These are phyloP conservation scores for Lachnellula hyalina DNA, from an alignment of 2,329 filamentous ascomycete species.

Conservation along the genomic window DNA sequence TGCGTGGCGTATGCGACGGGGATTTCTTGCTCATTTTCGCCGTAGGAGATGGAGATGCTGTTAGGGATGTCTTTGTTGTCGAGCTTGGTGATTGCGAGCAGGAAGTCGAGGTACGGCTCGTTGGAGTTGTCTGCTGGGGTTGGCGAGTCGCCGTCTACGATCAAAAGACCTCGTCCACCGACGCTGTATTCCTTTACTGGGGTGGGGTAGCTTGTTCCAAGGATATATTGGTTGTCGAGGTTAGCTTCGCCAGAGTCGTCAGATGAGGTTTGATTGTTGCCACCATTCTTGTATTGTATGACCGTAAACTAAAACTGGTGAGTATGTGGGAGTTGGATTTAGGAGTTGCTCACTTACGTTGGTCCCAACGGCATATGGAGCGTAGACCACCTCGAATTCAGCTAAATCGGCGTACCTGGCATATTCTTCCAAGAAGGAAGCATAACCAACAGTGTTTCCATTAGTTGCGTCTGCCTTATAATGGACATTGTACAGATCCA, in stretches of 20 bases:
- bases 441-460: constrained; percentile 16
- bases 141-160: constrained; percentile 39
- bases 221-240: constrained; percentile 48
- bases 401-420: constrained; percentile 34
- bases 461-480: constrained; percentile 13
- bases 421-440: constrained; percentile 16
- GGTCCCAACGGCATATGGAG: constrained; percentile 38
- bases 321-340: background rate
- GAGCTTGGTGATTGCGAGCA: constrained; percentile 46
- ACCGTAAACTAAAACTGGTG: constrained; percentile 31
- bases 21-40: constrained; percentile 53
- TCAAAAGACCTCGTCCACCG: constrained; percentile 47
- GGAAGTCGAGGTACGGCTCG: constrained; percentile 58
- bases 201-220: constrained; percentile 47
- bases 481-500: constrained; percentile 28
- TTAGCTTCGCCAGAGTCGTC: constrained; percentile 46
- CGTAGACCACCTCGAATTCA: constrained; percentile 40
- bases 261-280: constrained; percentile 28
- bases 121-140: constrained; percentile 45
- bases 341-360: constrained; percentile 14
- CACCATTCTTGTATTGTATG: constrained; percentile 11
- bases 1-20: constrained; percentile 46
- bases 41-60: constrained; percentile 53
- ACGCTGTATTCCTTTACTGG: constrained; percentile 33
- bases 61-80: constrained; percentile 50